Evolutionary conservation across 169 alveolate species (phyloP).

Genomic region (Plasmodium sp.): DNA sequence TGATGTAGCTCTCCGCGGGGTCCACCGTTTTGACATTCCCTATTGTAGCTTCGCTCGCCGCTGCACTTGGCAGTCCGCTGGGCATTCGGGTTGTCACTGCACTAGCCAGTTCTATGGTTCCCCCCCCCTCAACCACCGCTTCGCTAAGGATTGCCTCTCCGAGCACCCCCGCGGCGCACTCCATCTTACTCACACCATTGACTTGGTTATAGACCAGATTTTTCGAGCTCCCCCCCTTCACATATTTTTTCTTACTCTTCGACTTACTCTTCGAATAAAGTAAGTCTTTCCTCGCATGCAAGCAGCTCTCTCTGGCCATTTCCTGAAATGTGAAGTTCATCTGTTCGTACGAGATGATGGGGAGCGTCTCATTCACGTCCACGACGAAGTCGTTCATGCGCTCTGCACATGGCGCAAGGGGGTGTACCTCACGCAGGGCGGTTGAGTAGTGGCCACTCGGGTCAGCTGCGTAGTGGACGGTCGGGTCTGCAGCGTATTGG

Average conservation of each 20-base stretch:
- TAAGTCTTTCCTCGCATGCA: conserved; percentile 4
- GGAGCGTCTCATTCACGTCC: conserved; percentile 38
- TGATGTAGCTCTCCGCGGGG: not conserved
- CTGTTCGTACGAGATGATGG: conserved; percentile 28
- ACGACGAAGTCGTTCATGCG: conserved; percentile 35
- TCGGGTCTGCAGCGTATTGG: not conserved
- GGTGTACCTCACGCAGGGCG: not conserved
- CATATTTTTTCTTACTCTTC: conserved; percentile 18
- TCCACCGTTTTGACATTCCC: not conserved
- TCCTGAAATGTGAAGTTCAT: conserved; percentile 44
- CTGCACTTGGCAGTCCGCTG: not conserved
- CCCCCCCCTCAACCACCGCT: not conserved
- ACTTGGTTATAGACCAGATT: not conserved
- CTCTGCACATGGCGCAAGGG: not conserved
- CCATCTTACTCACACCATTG: conserved; percentile 1
- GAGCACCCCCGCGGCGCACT: not conserved
- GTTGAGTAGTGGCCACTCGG: not conserved
- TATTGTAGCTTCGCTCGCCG: not conserved
- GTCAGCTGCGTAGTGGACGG: no score
- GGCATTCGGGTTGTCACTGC: not conserved
- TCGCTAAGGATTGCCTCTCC: not conserved
- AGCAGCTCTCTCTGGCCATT: conserved; percentile 15
- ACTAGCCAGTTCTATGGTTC: not conserved
- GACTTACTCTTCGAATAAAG: conserved; percentile 3
- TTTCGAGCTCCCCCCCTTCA: conserved; percentile 3